Evolutionary conservation across 345 rosid genomes (phyloP).

Genomic region (Eucalyptus tenuipes): DNA sequence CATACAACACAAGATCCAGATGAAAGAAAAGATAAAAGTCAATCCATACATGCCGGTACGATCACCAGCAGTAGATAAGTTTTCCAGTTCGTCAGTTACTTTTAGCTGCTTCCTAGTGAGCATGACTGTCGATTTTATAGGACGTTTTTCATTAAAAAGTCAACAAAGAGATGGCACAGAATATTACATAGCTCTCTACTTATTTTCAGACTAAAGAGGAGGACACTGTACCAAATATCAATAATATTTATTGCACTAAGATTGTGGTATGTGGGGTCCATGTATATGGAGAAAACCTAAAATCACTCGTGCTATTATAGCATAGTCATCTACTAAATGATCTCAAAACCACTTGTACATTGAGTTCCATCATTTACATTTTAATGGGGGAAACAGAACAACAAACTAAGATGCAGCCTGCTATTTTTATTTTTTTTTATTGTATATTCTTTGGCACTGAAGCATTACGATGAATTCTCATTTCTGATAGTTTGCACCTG

Average conservation of each 20-base stretch:
- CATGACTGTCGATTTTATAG: not conserved
- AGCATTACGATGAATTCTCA: not conserved
- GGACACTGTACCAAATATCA: not conserved
- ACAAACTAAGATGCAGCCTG: not conserved
- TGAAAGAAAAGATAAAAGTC: not conserved
- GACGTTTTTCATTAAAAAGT: not conserved
- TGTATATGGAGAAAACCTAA: not conserved
- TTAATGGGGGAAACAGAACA: not conserved
- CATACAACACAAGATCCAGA: not conserved
- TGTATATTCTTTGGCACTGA: not conserved
- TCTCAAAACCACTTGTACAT: not conserved
- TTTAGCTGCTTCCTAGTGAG: not conserved
- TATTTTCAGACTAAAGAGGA: not conserved
- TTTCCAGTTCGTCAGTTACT: not conserved
- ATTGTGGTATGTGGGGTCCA: not conserved
- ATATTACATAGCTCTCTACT: not conserved
- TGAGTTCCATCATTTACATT: not conserved
- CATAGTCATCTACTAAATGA: not conserved
- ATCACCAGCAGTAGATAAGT: not conserved
- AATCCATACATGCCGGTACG: not conserved
- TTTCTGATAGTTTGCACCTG: not conserved
- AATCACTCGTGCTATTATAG: not conserved
- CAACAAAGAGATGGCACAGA: not conserved
- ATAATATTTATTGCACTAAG: not conserved
- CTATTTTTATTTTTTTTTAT: not conserved